These are phyloP conservation scores for Cyberlindnera mycetangii DNA, from an alignment of 805 yeast genomes.

Conservation along the genomic window DNA sequence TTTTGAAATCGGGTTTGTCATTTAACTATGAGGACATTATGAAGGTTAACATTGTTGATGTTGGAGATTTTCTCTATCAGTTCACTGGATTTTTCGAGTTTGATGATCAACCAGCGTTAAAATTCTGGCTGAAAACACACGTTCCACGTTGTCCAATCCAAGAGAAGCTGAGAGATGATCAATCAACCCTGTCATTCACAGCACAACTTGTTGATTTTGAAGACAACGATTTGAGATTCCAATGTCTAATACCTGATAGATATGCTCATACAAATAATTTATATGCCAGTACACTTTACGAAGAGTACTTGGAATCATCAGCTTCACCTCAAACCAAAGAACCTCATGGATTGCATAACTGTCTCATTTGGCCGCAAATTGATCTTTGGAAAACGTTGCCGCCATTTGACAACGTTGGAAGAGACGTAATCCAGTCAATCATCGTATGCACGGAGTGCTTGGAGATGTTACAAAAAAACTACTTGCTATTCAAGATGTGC, in stretches of 20 bases:
- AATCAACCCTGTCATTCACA: conserved; percentile 7
- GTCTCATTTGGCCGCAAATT: conserved; percentile 18
- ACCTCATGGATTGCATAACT: conserved; percentile 2
- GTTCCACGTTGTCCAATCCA: neutral
- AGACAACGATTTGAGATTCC: conserved; percentile 17
- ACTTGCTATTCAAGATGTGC: conserved; percentile 15
- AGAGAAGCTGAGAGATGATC: neutral
- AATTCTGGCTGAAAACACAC: conserved; percentile 11
- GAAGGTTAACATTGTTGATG: conserved; percentile 10
- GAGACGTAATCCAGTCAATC: conserved; percentile 2
- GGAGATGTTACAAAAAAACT: conserved; percentile 14
- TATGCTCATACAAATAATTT: neutral
- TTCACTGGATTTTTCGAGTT: conserved; percentile 11
- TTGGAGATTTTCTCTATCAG: neutral
- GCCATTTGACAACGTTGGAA: conserved; percentile 19
- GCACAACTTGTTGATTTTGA: conserved; percentile 24
- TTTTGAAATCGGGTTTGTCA: conserved; percentile 18
- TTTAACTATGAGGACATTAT: conserved; percentile 10
- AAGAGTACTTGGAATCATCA: neutral
- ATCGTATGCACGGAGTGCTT: conserved; percentile 22
- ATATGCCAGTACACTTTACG: neutral
- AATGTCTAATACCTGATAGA: neutral
- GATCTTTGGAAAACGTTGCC: conserved; percentile 21
- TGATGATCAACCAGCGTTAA: conserved; percentile 3
- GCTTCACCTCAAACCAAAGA: neutral